phyloP scores from a whole-genome alignment of 73 alveolate genomes.

The Paramecium primaurelia region DNA sequence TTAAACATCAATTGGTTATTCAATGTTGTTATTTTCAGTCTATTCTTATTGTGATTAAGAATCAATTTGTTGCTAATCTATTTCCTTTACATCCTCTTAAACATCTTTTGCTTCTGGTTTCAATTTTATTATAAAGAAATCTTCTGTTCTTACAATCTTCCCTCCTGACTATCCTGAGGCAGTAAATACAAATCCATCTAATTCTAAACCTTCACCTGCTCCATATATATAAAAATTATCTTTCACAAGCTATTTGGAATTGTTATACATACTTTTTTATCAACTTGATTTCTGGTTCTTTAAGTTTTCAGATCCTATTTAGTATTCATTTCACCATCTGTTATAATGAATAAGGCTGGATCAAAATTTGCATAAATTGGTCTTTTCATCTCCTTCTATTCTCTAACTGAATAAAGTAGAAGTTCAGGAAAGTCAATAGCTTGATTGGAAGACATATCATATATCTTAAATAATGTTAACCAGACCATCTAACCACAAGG shows the following conservation, averaged over 20 bases:
- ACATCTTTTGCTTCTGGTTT: conserved; percentile 44
- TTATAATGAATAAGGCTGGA: background rate
- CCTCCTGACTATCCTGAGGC: background rate
- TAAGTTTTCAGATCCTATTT: conserved; percentile 4
- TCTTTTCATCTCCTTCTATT: conserved; percentile 39
- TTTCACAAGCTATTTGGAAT: background rate
- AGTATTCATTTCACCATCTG: background rate
- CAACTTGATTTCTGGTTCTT: conserved; percentile 1
- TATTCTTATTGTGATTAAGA: background rate
- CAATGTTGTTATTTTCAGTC: background rate
- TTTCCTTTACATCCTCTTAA: background rate
- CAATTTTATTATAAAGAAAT: background rate
- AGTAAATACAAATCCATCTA: conserved; percentile 5
- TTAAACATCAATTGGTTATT: background rate
- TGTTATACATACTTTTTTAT: background rate
- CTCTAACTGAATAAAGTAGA: background rate
- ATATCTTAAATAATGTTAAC: background rate
- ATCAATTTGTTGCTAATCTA: background rate
- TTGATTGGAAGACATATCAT: background rate
- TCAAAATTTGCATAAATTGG: conserved; percentile 40
- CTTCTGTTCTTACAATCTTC: conserved; percentile 23
- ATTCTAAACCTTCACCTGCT: background rate
- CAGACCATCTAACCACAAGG: conserved; percentile 29
- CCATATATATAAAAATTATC: conserved; percentile 19
- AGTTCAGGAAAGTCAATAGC: conserved; percentile 29